Base-by-base conservation (phyloP, 2,329 filamentous ascomycete genomes). In the Drechslera avenae region DNA sequence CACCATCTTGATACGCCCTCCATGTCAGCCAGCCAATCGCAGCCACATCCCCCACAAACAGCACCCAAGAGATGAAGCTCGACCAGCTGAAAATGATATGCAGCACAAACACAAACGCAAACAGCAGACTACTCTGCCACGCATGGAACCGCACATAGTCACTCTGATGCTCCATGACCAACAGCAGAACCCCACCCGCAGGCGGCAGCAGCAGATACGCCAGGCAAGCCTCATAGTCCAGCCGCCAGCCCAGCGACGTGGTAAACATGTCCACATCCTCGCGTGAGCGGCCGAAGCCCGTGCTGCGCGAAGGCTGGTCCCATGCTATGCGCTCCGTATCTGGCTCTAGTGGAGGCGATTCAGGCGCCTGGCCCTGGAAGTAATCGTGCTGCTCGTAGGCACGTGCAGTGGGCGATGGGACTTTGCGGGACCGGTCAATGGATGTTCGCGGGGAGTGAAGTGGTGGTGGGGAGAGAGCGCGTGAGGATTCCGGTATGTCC, bases 61-160 rank as follows among this genome's bases (percentile, higher is more conserved):
- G 76, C 16, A 93, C 71, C 89, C 91, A 97, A 55, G 88, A 92
- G 2, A 97, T 78, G 47, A 95, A 86, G 1, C 79, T 81, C 18
- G 90, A 93, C 89, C 91, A 96, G 10, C 86, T 87, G 73, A 97
- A 87, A 34, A 97, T 77, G 31, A 97, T 81, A 70, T 97, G 93
- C 18, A 97, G 64, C 66, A 83, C 79, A 61, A 85, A 84, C 32
- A 85, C 71, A 40, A 83, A 83, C 0, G 89, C 88, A 73, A 96
- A 97, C 3, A 96, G 75, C 66, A 96, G 79, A 57, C 88, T 87
- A 5, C 89, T 90, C 76, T 99, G 94, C 93, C 94, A 99, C 6
- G 94, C 94, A 74, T 99, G 94, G 64, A 97, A 97, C 57, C 94
- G 84, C 50, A 99, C 94, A 74, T 96, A 99, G 76, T 99, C 94